Evolutionary conservation across 805 yeast species (phyloP), one percentile per base, ranked within the genome.

Genomic region (Sugiyamaella mastotermitis): DNA sequence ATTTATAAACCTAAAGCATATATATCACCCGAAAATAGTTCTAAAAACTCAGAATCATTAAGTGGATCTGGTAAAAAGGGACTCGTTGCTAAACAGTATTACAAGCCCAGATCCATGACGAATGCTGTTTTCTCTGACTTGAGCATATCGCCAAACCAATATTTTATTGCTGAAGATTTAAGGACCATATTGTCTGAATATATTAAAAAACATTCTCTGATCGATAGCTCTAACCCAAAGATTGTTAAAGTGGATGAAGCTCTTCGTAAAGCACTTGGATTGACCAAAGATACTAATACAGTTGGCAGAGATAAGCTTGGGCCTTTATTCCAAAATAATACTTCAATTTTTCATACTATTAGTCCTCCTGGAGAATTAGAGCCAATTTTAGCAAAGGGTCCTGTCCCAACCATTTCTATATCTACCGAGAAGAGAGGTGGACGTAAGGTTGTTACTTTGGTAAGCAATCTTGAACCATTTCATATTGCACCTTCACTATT

Each of bases 391-490:
- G 54, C 59, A 20, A 83, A 70, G 46, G 97, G 97, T 1, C 59
- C 63, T 1, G 66, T 79, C 1, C 95, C 95, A 7, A 71, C 65
- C 31, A 71, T 90, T 27, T 61, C 69, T 27, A 72, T 92, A 10
- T 59, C 75, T 7, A 79, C 87, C 7, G 92, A 84, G 55, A 73
- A 76, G 45, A 82, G 83, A 48, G 78, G 82, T 43, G 95, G 97
- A 1, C 69, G 94, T 38, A 90, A 87, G 56, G 65, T 78, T 4
- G 74, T 87, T 13, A 90, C 97, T 0, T 67, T 78, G 24, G 73
- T 88, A 1, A 66, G 72, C 13, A 81, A 84, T 42, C 69, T 83
- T 45, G 94, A 84, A 43, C 63, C 65, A 4, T 90, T 75, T 57
- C 67, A 70, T 37, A 70, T 90, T 24, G 79, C 77, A 40, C 72